phyloP scores from a whole-genome alignment of 2,329 filamentous ascomycete species.

The Beauveria bassiana region DNA sequence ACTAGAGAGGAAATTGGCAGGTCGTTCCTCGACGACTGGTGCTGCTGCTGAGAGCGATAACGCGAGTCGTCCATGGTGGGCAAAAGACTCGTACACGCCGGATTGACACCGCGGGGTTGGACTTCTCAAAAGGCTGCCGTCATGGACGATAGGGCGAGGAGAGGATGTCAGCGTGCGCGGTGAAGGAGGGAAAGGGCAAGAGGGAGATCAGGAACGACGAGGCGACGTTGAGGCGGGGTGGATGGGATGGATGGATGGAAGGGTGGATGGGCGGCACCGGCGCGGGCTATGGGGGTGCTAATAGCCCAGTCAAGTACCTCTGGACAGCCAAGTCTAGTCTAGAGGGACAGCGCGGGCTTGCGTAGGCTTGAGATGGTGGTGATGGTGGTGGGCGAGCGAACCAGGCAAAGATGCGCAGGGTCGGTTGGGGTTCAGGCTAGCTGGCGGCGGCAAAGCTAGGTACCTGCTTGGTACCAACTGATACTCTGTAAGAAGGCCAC shows the following conservation, averaged over 20 bases:
- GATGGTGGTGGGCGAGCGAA: background rate
- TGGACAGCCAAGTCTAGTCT: background rate
- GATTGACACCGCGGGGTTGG: slow-evolving; percentile 27
- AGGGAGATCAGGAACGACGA: slow-evolving; percentile 20
- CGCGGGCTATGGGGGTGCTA: background rate
- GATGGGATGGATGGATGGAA: slow-evolving; percentile 18
- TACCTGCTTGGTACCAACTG: background rate
- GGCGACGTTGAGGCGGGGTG: slow-evolving; percentile 25
- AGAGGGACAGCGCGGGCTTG: background rate
- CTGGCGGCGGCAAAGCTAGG: background rate
- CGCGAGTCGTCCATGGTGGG: slow-evolving; percentile 65
- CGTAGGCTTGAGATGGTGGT: background rate
- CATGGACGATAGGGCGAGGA: slow-evolving; percentile 27
- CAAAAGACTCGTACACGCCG: slow-evolving; percentile 30
- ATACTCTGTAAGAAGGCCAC: too few relatives aligned
- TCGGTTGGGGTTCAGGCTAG: slow-evolving; percentile 2
- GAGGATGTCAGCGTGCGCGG: slow-evolving; percentile 21
- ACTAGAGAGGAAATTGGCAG: slow-evolving; percentile 65
- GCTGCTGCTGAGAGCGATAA: slow-evolving; percentile 47
- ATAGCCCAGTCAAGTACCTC: background rate
- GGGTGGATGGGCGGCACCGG: slow-evolving; percentile 2
- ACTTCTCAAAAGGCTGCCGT: slow-evolving; percentile 25
- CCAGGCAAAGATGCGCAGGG: background rate
- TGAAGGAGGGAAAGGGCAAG: slow-evolving; percentile 17
- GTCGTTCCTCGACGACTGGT: slow-evolving; percentile 68